Base-by-base conservation (phyloP, 305 asterid genomes). In the Stenogyne calaminthoides region DNA sequence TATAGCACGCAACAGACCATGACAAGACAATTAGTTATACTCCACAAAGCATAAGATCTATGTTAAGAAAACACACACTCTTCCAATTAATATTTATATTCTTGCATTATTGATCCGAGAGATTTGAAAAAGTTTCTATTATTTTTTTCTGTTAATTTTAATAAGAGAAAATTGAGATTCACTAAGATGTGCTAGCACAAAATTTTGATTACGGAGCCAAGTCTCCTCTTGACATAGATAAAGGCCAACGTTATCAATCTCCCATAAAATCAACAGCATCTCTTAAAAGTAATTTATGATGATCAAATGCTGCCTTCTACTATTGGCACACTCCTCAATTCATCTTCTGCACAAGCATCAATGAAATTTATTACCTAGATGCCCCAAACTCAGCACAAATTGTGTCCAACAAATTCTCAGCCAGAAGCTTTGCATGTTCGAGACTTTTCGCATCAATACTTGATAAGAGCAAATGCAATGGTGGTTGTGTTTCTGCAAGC, bases 341-440 rank as follows among this genome's bases (percentile, higher is more conserved):
- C 39, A 63, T 70, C 59, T 60, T 40, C 40, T 14, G 36, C 9
- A 32, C 36, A 51, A 69, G 76, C 20, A 68, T 36, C 49, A 73
- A 39, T 20, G 57, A 67, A 63, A 76, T 46, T 14, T 61, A 67
- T 83, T 92, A 95, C 99, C 99, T 92, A 70, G 96, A 82, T 69
- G 95, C 82, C 75, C 96, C 92, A 85, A 85, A 87, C 79, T 91
- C 99, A 1, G 92, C 84, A 78, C 96, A 66, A 71, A 95, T 88
- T 70, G 99, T 92, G 81, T 92, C 97, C 95, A 95, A 81, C 59
- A 95, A 91, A 84, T 92, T 89, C 87, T 91, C 97, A 12, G 97
- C 98, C 86, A 95, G 82, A 70, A 92, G 88, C 86, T 92, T 95
- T 40, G 99, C 98, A 76, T 60, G 89, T 77, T 95, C 97, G 79